phyloP scores from a whole-genome alignment of 805 yeast genomes.

The Myxozyma kluyveri region DNA sequence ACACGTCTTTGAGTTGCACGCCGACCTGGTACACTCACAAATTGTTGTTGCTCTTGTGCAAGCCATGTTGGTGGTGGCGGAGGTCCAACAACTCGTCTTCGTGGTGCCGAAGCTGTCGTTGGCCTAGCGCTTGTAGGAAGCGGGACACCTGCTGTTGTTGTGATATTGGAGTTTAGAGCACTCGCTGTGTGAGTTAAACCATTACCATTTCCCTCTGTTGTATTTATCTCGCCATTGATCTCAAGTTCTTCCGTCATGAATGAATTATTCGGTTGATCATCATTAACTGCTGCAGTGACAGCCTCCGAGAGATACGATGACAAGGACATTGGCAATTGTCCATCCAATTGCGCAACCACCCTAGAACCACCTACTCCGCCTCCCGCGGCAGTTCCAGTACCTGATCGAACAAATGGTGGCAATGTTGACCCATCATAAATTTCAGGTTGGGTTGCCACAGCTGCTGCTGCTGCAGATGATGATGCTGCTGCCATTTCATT shows the following conservation, averaged over 20 bases:
- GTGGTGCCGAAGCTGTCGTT: neutral
- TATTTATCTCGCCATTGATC: neutral
- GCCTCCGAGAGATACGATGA: constrained; percentile 15
- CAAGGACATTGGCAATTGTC: constrained; percentile 7
- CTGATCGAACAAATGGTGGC: too few species aligned
- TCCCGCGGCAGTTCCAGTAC: neutral
- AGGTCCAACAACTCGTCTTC: constrained; percentile 20
- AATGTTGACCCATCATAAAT: constrained; percentile 1
- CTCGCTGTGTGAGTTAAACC: neutral
- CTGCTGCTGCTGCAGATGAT: constrained; percentile 5
- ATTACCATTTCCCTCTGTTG: neutral
- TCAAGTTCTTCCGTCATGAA: neutral
- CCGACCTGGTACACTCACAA: constrained; percentile 12
- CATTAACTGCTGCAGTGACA: neutral
- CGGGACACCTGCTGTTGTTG: neutral
- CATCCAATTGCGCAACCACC: neutral
- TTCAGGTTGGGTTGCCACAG: constrained; percentile 3
- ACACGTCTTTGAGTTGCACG: neutral
- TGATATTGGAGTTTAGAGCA: neutral
- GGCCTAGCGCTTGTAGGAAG: neutral
- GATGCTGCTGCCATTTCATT: constrained; percentile 9
- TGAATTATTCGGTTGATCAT: neutral
- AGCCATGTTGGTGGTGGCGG: constrained; percentile 30
- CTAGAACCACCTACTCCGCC: neutral
- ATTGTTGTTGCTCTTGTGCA: constrained; percentile 13